Conservation (phyloP, 2,329 filamentous ascomycete genomes). For the Drechslera avenae region DNA sequence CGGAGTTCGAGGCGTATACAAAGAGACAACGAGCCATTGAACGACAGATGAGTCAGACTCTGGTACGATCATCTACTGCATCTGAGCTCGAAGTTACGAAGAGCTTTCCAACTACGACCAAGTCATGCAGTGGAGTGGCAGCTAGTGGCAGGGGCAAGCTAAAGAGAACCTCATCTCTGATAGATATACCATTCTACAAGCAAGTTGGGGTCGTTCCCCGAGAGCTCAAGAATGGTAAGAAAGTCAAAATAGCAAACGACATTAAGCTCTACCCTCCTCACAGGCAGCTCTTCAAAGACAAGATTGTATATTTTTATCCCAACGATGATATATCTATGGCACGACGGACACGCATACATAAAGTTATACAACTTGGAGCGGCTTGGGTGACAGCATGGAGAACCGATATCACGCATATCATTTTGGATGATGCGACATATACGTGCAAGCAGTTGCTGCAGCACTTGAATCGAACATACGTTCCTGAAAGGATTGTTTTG, state of each 20-base stretch:
- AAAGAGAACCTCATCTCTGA: conserved; percentile 33
- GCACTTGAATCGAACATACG: conserved; percentile 53
- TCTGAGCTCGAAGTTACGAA: conserved; percentile 20
- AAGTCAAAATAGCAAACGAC: conserved; percentile 34
- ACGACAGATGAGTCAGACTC: conserved; percentile 9
- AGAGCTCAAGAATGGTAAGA: conserved; percentile 37
- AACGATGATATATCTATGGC: conserved; percentile 73
- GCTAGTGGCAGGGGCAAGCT: conserved; percentile 12
- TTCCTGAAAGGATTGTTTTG: conserved; percentile 53
- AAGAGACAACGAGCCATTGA: conserved; percentile 18
- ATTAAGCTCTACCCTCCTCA: conserved; percentile 41
- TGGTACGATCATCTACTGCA: conserved; percentile 27
- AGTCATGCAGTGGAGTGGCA: conserved; percentile 3
- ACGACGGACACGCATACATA: conserved; percentile 73
- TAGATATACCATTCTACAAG: conserved; percentile 36
- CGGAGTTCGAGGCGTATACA: conserved; percentile 32
- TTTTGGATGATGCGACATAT: conserved; percentile 72
- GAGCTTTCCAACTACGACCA: conserved; percentile 22
- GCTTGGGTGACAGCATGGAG: conserved; percentile 66
- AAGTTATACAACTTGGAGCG: conserved; percentile 69
- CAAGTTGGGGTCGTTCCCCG: conserved; percentile 36
- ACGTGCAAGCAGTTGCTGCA: conserved; percentile 67
- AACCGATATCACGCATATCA: conserved; percentile 71
- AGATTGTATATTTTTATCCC: conserved; percentile 69
- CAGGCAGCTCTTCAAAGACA: conserved; percentile 42